Evolutionary conservation across 1,284 basidiomycete species (phyloP), one percentile per base, ranked within the genome.

Genomic region (Stygiomarasmius scandens): DNA sequence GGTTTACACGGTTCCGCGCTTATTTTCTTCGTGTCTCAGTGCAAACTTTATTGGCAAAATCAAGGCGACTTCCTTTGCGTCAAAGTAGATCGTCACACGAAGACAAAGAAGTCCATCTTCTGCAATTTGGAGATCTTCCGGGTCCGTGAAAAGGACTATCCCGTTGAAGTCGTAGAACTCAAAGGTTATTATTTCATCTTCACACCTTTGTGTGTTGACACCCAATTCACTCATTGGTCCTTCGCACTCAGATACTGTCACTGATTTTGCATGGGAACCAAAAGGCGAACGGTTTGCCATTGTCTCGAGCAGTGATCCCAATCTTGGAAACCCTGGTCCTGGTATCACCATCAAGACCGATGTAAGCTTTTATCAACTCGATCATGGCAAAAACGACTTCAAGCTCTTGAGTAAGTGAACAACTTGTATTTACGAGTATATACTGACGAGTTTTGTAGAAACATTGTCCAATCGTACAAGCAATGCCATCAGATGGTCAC

Each of bases 61-160:
- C 93, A 97, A 72, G 97, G 97, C 52, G 96, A 99, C 76, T 99
- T 95, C 80, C 85, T 99, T 24, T 99, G 97, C 69, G 97, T 99
- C 75, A 98, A 98, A 78, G 97, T 99, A 58, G 97, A 99, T 77
- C 92, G 97, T 59, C 96, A 98, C 74, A 98, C 96, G 47, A 99
- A 99, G 81, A 97, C 95, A 20, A 98, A 98, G 78, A 99, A 99
- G 80, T 96, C 95, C 11, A 95, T 94, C 55, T 99, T 96, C 80
- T 97, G 96, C 77, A 99, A 99, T 76, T 82, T 99, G 62, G 97
- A 99, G 76, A 91, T 99, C 63, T 99, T 99, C 84, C 87, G 96
- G 58, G 87, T 98, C 59, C 89, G 97, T 58, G 97, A 99, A 77
- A 99, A 98, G 76, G 94, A 98, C 74, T 95, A 89, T 75, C 97